phyloP scores from a whole-genome alignment of 768 basidiomycete genomes.

The Rhodotorula graminis region DNA sequence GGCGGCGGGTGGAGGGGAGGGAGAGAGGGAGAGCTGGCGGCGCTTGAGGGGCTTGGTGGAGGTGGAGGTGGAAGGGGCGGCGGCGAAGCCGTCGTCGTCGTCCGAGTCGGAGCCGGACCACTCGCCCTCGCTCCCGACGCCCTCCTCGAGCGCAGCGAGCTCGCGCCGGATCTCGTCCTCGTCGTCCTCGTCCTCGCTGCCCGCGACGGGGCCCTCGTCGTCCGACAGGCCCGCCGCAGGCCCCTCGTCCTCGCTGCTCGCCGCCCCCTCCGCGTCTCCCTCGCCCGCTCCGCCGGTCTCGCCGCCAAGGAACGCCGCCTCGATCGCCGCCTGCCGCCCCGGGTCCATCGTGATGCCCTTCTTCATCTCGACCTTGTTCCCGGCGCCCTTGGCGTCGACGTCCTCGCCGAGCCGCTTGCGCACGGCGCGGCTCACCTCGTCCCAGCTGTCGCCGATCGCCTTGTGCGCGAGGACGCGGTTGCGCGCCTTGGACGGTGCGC shows the following conservation, averaged over 20 bases:
- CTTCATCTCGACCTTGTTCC: neutral
- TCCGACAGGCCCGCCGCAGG: neutral
- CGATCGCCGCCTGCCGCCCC: conserved; percentile 18
- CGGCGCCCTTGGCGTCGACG: conserved; percentile 15
- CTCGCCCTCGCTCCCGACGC: conserved; percentile 24
- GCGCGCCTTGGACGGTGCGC: conserved; percentile 32
- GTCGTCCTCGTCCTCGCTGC: conserved; percentile 18
- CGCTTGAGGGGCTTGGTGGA: conserved; percentile 4
- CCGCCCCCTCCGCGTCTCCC: neutral
- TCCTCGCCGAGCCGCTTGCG: conserved; percentile 28
- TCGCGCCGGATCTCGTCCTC: conserved; percentile 30
- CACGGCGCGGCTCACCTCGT: conserved; percentile 30
- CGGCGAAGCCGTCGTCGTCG: conserved; percentile 17
- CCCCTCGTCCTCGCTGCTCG: conserved; percentile 30
- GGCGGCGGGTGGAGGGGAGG: conserved; percentile 2
- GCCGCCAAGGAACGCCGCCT: conserved; percentile 5
- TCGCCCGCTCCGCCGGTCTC: neutral
- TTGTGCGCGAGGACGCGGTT: conserved; percentile 40
- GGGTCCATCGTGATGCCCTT: conserved; percentile 22
- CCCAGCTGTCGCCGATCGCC: conserved; percentile 28
- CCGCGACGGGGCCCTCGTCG: neutral
- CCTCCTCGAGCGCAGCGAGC: conserved; percentile 17
- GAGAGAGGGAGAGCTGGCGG: conserved; percentile 19
- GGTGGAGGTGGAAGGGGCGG: neutral
- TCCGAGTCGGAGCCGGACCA: conserved; percentile 29